Percentiles rank a stretch among this genome's conserved stretches.
Evolutionary conservation across 805 yeast species (phyloP).

Genomic region (Lipomyces yamadae): DNA sequence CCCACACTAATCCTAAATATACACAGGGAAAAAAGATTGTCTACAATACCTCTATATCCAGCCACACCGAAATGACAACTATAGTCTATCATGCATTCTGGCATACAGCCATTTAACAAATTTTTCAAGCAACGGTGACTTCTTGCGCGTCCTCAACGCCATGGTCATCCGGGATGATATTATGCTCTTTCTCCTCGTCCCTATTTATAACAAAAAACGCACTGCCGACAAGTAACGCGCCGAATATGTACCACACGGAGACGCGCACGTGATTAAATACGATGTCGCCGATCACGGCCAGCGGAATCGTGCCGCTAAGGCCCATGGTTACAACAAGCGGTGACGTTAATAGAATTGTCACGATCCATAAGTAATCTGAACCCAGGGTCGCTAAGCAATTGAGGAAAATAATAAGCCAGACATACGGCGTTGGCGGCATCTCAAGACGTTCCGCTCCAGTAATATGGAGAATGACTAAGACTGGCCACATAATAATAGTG

Average conservation of each 20-base stretch:
- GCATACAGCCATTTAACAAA: not conserved
- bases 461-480: slow-evolving; percentile 66
- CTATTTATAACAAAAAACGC: slow-evolving; percentile 85
- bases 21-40: not conserved
- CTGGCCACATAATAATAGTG: slow-evolving; percentile 78
- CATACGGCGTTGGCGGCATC: slow-evolving; percentile 61
- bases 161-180: not conserved
- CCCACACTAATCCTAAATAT: not conserved
- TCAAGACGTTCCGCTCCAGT: slow-evolving; percentile 72
- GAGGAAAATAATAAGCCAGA: slow-evolving; percentile 58
- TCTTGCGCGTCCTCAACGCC: not conserved
- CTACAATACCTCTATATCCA: not conserved
- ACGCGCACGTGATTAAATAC: slow-evolving; percentile 67
- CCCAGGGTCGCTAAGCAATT: slow-evolving; percentile 82
- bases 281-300: slow-evolving; percentile 91
- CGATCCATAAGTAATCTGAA: slow-evolving; percentile 94
- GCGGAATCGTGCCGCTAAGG: slow-evolving; percentile 86
- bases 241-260: slow-evolving; percentile 67
- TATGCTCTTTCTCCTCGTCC: slow-evolving; percentile 68
- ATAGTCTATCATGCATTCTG: not conserved
- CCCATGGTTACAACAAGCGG: slow-evolving; percentile 97
- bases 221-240: slow-evolving; percentile 77
- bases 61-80: not conserved
- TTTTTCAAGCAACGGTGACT: not conserved
- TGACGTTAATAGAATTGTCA: slow-evolving; percentile 88